phyloP scores from a whole-genome alignment of 768 basidiomycete genomes.

The Trichaptum fuscoviolaceum region DNA sequence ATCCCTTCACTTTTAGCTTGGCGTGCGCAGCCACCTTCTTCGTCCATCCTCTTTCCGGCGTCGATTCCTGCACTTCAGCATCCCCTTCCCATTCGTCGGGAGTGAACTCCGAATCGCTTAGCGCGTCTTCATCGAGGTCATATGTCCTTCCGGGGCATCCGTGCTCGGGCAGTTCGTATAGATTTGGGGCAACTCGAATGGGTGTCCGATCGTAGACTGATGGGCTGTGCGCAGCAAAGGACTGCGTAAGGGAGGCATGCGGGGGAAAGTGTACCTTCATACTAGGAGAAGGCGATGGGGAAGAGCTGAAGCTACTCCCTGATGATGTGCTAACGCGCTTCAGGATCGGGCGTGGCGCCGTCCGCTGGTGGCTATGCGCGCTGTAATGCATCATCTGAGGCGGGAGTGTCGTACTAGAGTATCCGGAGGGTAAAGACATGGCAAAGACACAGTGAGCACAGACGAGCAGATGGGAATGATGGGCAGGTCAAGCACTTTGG shows the following conservation, averaged over 20 bases:
- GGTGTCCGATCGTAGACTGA: constrained; percentile 72
- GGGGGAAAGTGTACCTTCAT: constrained; percentile 44
- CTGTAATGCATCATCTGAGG: background rate
- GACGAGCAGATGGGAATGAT: background rate
- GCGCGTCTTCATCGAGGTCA: constrained; percentile 33
- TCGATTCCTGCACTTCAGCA: background rate
- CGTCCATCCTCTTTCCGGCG: background rate
- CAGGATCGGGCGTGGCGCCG: background rate
- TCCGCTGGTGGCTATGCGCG: background rate
- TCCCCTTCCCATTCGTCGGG: background rate
- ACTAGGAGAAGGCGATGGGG: background rate
- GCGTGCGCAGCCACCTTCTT: background rate
- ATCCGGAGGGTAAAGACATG: background rate
- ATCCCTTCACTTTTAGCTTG: background rate
- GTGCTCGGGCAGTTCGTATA: constrained; percentile 72
- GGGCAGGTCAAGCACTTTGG: background rate
- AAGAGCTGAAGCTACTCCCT: background rate
- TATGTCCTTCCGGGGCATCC: constrained; percentile 74
- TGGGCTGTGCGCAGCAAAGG: constrained; percentile 38
- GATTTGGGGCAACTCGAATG: constrained; percentile 66
- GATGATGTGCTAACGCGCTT: constrained; percentile 3
- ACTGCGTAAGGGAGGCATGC: constrained; percentile 28
- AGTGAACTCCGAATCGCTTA: background rate
- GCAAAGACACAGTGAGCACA: background rate
- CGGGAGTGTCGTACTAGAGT: background rate